phyloP scores from a whole-genome alignment of 176 grass and related monocot genomes.

The Oryza glumipatula region DNA sequence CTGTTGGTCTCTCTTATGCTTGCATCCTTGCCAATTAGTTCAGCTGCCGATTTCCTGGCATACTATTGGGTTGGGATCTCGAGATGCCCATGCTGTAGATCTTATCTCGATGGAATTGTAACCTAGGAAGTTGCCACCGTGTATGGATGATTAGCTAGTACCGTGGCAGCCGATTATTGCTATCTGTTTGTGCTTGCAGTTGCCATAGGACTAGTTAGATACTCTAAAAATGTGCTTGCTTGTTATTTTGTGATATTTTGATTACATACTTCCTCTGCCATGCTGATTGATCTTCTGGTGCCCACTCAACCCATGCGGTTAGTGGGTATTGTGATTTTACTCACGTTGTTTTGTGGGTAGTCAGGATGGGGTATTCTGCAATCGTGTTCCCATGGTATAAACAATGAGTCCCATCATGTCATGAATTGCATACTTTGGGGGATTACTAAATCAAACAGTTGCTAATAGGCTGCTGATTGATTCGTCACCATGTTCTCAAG shows the following conservation, averaged over 20 bases:
- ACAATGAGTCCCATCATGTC: too few relatives aligned
- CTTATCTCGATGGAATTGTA: not conserved
- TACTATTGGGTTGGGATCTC: not conserved
- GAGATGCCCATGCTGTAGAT: not conserved
- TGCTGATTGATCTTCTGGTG: not conserved
- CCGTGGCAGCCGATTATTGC: not conserved
- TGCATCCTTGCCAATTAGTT: too few relatives aligned
- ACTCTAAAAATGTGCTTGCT: not conserved
- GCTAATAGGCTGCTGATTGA: not conserved
- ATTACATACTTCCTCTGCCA: not conserved
- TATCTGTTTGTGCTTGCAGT: not conserved
- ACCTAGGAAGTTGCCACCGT: not conserved
- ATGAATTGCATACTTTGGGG: too few relatives aligned
- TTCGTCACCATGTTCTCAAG: not conserved
- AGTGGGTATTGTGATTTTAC: too few relatives aligned
- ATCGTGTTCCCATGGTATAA: too few relatives aligned
- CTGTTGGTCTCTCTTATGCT: not conserved
- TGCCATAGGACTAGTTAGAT: not conserved
- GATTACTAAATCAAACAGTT: not conserved
- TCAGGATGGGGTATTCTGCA: too few relatives aligned
- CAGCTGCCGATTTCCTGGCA: too few relatives aligned
- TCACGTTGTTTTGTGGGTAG: too few relatives aligned
- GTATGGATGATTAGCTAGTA: not conserved
- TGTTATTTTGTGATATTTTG: not conserved
- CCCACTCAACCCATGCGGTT: too few relatives aligned